Conservation (phyloP, 148 eudicot genomes). For the Dianthus caryophyllus region DNA sequence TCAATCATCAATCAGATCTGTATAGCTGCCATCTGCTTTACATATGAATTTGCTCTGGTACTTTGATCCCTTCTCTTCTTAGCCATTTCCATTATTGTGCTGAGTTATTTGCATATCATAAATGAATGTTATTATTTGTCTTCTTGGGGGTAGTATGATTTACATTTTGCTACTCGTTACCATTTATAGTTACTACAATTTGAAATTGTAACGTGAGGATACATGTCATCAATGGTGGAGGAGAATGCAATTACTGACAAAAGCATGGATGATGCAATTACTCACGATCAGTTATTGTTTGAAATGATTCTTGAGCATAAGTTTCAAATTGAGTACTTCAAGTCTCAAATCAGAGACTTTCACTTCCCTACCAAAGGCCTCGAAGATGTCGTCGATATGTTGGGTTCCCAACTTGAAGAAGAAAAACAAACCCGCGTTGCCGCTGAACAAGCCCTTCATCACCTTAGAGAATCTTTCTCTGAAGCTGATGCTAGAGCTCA, state of each 20-base stretch:
- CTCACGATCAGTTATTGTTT: constrained; percentile 55
- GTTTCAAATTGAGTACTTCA: constrained; percentile 78
- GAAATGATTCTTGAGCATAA: constrained; percentile 62
- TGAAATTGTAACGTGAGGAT: background rate
- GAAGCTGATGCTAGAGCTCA: constrained; percentile 88
- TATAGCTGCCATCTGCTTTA: no score
- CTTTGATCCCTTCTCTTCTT: no score
- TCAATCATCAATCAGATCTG: no score
- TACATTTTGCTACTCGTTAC: no score
- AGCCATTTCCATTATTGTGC: no score
- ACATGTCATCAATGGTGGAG: constrained; percentile 29
- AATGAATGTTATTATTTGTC: no score
- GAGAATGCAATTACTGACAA: constrained; percentile 15
- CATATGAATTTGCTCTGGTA: no score
- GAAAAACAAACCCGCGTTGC: constrained; percentile 88
- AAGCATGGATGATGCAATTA: constrained; percentile 21
- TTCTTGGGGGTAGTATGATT: no score
- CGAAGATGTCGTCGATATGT: constrained; percentile 45
- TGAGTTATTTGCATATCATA: no score
- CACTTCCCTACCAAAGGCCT: constrained; percentile 20
- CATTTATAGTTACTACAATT: background rate
- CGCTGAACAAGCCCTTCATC: constrained; percentile 83
- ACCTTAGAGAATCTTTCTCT: constrained; percentile 54
- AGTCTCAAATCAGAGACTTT: constrained; percentile 62
- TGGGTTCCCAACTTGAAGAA: constrained; percentile 57